Evolutionary conservation across 495 filamentous ascomycete genomes (phyloP).

Genomic region (Neurospora tetraspora): DNA sequence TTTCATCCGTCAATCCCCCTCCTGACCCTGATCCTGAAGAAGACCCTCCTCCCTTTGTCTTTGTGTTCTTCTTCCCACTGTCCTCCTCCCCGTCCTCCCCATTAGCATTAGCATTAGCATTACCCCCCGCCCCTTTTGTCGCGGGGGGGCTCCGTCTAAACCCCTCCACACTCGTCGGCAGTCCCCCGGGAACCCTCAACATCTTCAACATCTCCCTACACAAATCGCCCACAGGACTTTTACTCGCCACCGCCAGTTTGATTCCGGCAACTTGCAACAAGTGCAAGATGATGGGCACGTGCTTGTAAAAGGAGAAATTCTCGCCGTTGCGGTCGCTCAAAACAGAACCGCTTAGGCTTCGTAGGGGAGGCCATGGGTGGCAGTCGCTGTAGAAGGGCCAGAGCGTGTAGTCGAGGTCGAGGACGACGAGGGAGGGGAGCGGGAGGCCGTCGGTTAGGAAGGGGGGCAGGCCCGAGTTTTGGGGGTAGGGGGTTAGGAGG

Average conservation of each 20-base stretch:
- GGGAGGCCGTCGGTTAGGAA: constrained; percentile 63
- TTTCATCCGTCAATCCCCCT: constrained; percentile 12
- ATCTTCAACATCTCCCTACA: constrained; percentile 71
- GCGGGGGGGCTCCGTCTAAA: background rate
- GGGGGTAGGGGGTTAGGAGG: constrained; percentile 42
- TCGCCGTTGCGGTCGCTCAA: constrained; percentile 58
- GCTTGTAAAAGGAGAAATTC: constrained; percentile 69
- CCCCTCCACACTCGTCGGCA: background rate
- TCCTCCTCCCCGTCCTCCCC: background rate
- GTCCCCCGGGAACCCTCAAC: constrained; percentile 42
- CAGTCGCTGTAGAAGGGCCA: constrained; percentile 99
- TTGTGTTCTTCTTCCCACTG: background rate
- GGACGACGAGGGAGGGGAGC: constrained; percentile 76
- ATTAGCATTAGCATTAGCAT: background rate
- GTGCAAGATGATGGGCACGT: constrained; percentile 63
- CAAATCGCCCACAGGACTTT: constrained; percentile 71
- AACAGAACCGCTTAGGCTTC: constrained; percentile 41
- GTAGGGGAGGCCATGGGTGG: constrained; percentile 74
- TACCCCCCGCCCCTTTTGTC: background rate
- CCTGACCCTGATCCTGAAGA: background rate
- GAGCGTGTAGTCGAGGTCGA: constrained; percentile 94
- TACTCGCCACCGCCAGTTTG: constrained; percentile 65
- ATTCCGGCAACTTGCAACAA: constrained; percentile 44
- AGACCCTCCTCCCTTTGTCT: background rate
- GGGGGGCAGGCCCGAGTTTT: constrained; percentile 16